Conservation (phyloP, 129 eudicot genomes). For the Silybum marianum region DNA sequence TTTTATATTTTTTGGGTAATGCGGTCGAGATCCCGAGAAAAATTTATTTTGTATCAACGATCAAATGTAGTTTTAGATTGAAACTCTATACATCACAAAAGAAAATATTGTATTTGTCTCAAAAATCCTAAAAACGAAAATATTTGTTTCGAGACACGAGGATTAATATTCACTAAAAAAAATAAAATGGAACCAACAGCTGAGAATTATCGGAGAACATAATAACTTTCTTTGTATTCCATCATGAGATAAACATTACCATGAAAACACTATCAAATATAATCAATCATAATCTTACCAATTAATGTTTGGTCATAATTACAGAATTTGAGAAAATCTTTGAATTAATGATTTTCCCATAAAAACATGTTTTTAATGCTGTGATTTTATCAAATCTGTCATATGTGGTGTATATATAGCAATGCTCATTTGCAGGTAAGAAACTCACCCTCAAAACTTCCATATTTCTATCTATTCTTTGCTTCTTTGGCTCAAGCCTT, state of each 20-base stretch:
- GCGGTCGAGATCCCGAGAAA: too few species aligned
- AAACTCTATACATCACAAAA: neutral
- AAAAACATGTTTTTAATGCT: neutral
- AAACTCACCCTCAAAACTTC: conserved; percentile 27
- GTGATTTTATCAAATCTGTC: conserved; percentile 14
- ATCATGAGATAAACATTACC: neutral
- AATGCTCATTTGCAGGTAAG: conserved; percentile 24
- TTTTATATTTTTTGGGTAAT: too few species aligned
- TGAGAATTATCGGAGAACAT: neutral
- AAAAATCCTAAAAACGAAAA: neutral
- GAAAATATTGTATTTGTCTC: neutral
- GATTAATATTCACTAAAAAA: neutral
- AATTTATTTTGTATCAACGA: neutral
- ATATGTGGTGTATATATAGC: conserved; percentile 27
- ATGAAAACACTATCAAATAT: conserved; percentile 17
- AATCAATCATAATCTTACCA: neutral
- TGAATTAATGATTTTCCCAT: conserved; percentile 22
- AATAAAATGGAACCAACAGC: neutral
- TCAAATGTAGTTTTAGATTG: neutral
- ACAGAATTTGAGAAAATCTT: conserved; percentile 7
- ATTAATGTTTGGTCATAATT: conserved; percentile 16
- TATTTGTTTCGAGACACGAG: neutral
- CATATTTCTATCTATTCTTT: conserved; percentile 21
- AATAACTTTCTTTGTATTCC: conserved; percentile 11
- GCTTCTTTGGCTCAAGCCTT: conserved; percentile 20